Percentiles rank a stretch among this genome's conserved stretches.
Conservation (phyloP, 164 flowering plant species). For the Umbellularia californica region DNA sequence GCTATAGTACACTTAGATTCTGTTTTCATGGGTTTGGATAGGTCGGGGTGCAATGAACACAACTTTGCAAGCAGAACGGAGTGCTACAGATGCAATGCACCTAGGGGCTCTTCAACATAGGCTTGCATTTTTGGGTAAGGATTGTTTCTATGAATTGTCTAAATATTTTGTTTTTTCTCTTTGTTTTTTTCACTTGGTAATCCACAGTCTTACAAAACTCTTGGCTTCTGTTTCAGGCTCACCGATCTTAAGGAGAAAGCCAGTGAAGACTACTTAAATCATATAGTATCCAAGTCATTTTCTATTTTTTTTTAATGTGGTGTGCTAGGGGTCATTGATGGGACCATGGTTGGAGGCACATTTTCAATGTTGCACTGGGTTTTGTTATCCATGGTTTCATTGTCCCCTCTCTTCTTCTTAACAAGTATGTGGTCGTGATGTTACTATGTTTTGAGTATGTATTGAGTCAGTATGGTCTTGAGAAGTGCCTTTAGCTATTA, state of each 20-base stretch:
- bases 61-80: conserved; percentile 97
- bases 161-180: no score
- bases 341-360: not conserved
- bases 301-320: not conserved
- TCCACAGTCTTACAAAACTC: not conserved
- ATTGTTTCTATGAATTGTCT: no score
- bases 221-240: not conserved
- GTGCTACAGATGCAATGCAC: conserved; percentile 90
- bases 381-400: not conserved
- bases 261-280: not conserved
- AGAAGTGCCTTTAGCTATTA: not conserved
- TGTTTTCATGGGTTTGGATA: conserved; percentile 15
- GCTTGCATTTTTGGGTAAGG: conserved; percentile 21
- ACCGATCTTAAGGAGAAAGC: not conserved
- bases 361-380: not conserved
- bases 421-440: not conserved
- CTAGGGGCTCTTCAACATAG: conserved; percentile 44
- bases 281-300: not conserved
- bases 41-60: conserved; percentile 92
- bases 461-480: not conserved
- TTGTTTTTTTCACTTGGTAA: not conserved
- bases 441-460: not conserved
- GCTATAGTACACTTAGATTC: not conserved
- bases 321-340: not conserved
- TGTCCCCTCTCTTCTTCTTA: not conserved